A percentile compares a stretch with the other conserved stretches of the same genome.
phyloP scores from a whole-genome alignment of 2,329 filamentous ascomycete genomes.

The Cladosporium oxysporum region DNA sequence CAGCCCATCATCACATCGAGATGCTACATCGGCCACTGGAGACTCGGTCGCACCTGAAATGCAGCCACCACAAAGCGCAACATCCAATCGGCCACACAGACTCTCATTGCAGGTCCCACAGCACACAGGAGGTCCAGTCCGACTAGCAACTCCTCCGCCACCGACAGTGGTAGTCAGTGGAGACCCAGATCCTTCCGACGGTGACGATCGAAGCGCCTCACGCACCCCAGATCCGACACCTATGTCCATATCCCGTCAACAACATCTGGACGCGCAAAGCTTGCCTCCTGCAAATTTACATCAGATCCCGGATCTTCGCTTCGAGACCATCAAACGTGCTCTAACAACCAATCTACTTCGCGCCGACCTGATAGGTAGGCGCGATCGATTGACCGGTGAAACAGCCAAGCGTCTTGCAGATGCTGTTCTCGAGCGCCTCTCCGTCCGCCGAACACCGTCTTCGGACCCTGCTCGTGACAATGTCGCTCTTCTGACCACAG shows the following conservation, averaged over 20 bases:
- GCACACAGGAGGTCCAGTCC: constrained; percentile 60
- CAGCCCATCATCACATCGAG: constrained; percentile 38
- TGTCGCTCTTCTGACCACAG: constrained; percentile 43
- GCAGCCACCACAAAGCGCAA: constrained; percentile 40
- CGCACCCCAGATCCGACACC: constrained; percentile 10
- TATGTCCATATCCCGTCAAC: background rate
- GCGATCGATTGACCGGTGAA: constrained; percentile 43
- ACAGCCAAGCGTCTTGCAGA: constrained; percentile 51
- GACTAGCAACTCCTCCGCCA: constrained; percentile 61
- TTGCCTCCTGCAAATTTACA: background rate
- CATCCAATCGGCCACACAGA: constrained; percentile 48
- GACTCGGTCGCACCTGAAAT: constrained; percentile 34
- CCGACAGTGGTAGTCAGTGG: constrained; percentile 58
- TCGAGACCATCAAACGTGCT: constrained; percentile 47
- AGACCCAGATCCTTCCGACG: constrained; percentile 36
- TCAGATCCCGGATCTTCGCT: background rate
- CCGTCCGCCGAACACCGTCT: constrained; percentile 38
- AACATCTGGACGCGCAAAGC: background rate
- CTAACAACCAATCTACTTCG: constrained; percentile 51
- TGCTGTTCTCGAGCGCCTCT: constrained; percentile 43
- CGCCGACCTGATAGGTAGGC: constrained; percentile 45
- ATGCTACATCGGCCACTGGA: constrained; percentile 42
- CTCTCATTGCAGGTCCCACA: constrained; percentile 65
- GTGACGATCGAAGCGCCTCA: constrained; percentile 24
- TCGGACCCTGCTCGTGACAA: constrained; percentile 36